Base-by-base conservation (phyloP, 2,329 filamentous ascomycete species). In the Leptosphaerulina australis region DNA sequence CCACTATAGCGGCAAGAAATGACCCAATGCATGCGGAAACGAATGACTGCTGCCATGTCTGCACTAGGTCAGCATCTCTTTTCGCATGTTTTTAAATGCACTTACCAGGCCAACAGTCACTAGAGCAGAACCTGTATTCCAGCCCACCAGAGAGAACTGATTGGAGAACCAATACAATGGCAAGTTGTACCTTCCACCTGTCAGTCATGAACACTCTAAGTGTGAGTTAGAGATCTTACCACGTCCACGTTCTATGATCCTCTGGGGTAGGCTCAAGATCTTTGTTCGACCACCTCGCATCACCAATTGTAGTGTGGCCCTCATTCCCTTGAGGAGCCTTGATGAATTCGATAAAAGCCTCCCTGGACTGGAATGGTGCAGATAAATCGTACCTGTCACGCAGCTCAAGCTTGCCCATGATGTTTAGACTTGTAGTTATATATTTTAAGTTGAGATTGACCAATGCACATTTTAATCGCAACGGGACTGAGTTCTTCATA, bases 21-120 rank as follows among this genome's bases (percentile, higher is more conserved):
- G 59, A 59, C 8, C 62, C 62, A 25, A 66, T 44, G 28, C 60
- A 53, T 24, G 56, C 57, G 10, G 62, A 62, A 2, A 58, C 48
- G 10, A 66, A 62, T 1, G 63, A 61, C 53, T 64, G 60, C 24
- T 59, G 57, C 62, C 60, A 64, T 43, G 60, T 63, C 51, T 64
- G 21, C 11, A 40, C 18, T 7, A 36, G 26, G 20, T 57, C 7
- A 57, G 54, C 24, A 18, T 18, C 7, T n/a, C 3, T 4, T 5
- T 5, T 17, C 7, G 11, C n/a, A 15, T 31, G 8, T 29, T 10
- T 20, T 22, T 5, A 20, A 6, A 3, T 11, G 17, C 17, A 31
- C 54, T 25, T 41, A 59, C 56, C 30, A 60, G 36, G 11, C 57
- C 55, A 26, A 60, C 53, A n/a, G 57, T 53, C 11, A 64, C 44